phyloP scores from a whole-genome alignment of 345 rosid species.

The Nasturtium officinale region DNA sequence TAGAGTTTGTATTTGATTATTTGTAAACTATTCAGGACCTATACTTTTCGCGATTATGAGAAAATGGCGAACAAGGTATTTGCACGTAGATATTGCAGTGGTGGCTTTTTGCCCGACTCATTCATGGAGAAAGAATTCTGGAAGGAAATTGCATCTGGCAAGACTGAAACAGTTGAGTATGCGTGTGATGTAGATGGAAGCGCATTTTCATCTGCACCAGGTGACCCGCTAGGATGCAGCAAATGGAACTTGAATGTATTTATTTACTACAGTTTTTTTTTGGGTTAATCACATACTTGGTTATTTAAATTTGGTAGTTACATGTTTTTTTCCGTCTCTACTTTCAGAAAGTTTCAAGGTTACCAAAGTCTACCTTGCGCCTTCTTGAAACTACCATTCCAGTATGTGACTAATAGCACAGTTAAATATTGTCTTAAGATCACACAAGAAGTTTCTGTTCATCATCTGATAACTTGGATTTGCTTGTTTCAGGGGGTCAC shows the following conservation, averaged over 20 bases:
- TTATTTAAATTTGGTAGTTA: constrained; percentile 12
- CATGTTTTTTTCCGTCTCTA: constrained; percentile 25
- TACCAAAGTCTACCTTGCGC: constrained; percentile 84
- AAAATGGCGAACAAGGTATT: constrained; percentile 98
- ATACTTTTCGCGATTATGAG: constrained; percentile 95
- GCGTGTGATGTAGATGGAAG: constrained; percentile 99
- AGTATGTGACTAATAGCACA: constrained; percentile 46
- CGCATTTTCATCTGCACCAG: constrained; percentile 91
- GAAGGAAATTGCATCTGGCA: constrained; percentile 95
- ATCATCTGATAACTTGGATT: constrained; percentile 6
- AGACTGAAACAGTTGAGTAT: constrained; percentile 97
- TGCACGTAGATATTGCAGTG: constrained; percentile 90
- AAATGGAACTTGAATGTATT: constrained; percentile 97
- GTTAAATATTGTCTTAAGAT: constrained; percentile 5
- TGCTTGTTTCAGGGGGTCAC: constrained; percentile 87
- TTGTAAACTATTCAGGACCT: constrained; percentile 68
- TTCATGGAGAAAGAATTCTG: constrained; percentile 99
- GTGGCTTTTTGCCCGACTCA: constrained; percentile 83
- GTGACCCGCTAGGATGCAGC: constrained; percentile 95
- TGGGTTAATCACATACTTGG: constrained; percentile 8
- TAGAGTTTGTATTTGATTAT: constrained; percentile 30
- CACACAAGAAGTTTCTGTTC: not conserved
- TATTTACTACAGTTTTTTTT: constrained; percentile 33
- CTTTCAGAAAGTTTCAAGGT: constrained; percentile 79
- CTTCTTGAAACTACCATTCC: constrained; percentile 88